These are phyloP conservation scores for Chlorociboria aeruginascens DNA, from an alignment of 495 filamentous ascomycete genomes.

Conservation along the genomic window DNA sequence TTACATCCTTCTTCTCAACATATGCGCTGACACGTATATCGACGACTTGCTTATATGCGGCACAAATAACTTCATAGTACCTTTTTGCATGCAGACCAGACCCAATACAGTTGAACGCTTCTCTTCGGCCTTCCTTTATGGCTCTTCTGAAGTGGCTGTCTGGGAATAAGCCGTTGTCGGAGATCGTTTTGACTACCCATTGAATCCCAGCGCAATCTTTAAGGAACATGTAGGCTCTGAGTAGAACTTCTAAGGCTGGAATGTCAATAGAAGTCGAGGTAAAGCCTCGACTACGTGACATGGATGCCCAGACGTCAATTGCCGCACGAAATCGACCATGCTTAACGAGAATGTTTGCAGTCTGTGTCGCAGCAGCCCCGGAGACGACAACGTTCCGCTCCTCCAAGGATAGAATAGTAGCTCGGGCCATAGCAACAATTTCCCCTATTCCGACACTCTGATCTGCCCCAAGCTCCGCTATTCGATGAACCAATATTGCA, in stretches of 20 bases:
- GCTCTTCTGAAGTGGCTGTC: conserved; percentile 19
- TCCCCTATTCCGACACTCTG: conserved; percentile 2
- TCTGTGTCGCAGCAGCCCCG: conserved; percentile 24
- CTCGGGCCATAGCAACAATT: conserved; percentile 15
- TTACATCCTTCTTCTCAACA: conserved; percentile 10
- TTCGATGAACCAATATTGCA: conserved; percentile 22
- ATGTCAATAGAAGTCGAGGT: conserved; percentile 27
- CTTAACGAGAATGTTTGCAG: conserved; percentile 23
- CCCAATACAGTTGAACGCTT: background rate
- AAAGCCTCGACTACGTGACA: conserved; percentile 14
- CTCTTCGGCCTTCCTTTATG: conserved; percentile 22
- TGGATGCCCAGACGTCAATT: conserved; percentile 25
- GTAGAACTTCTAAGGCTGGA: conserved; percentile 21
- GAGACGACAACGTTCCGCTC: conserved; percentile 20
- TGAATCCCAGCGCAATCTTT: conserved; percentile 24
- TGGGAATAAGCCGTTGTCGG: conserved; percentile 20
- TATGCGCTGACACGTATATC: conserved; percentile 3
- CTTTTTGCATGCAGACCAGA: background rate
- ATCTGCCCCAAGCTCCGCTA: conserved; percentile 16
- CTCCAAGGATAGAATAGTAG: conserved; percentile 21
- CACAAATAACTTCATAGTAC: no score
- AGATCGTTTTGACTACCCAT: conserved; percentile 19
- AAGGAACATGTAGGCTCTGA: conserved; percentile 26
- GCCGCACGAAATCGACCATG: conserved; percentile 22
- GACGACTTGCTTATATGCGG: conserved; percentile 4